Conservation (phyloP, 345 rosid species). For the Eucalyptus melliodora region DNA sequence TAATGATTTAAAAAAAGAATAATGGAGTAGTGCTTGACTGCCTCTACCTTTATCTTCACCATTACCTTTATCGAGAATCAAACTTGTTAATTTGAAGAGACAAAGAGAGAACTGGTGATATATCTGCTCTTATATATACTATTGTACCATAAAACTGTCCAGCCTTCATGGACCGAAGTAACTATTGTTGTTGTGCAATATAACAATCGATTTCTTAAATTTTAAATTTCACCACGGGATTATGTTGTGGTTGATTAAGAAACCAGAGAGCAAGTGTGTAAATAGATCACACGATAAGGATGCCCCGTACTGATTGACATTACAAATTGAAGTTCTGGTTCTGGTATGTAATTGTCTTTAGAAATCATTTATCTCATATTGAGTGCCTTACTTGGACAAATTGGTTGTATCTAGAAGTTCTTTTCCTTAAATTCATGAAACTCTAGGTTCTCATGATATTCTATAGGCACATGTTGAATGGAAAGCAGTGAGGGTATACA, state of each 20-base stretch:
- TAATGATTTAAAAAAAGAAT: neutral
- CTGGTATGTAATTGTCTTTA: neutral
- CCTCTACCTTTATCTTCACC: neutral
- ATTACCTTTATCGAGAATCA: neutral
- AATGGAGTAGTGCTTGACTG: neutral
- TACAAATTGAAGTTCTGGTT: neutral
- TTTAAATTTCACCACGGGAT: neutral
- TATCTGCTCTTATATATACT: neutral
- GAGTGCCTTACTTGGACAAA: neutral
- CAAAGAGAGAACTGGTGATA: neutral
- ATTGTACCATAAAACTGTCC: neutral
- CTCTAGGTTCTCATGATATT: slow-evolving; percentile 2
- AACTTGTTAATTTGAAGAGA: neutral
- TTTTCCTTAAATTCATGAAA: neutral
- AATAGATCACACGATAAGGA: neutral
- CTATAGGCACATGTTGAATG: slow-evolving; percentile 29
- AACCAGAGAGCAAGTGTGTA: neutral
- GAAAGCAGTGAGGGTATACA: slow-evolving; percentile 80
- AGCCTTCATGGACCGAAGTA: neutral
- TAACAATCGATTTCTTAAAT: neutral
- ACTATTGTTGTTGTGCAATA: neutral
- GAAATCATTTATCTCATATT: neutral
- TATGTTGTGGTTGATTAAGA: neutral
- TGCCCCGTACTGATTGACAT: neutral
- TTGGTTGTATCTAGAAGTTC: neutral